Evolutionary conservation across 257 asterid species (phyloP).

Genomic region (Galeopsis tetrahit): DNA sequence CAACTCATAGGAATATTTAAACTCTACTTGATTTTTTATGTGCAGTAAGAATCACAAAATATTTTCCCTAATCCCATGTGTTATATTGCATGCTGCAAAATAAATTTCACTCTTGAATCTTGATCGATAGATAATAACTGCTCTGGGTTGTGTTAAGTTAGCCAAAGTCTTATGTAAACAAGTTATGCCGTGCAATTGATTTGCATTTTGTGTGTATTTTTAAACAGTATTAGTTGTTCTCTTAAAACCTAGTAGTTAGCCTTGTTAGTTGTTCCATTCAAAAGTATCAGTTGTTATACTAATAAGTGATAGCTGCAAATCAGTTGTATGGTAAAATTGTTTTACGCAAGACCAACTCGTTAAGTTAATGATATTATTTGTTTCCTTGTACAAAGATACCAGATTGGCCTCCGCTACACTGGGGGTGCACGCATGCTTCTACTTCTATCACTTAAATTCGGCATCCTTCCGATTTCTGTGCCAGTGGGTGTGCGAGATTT

Average conservation of each 20-base stretch:
- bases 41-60: constrained; percentile 17
- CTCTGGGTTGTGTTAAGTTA: constrained; percentile 8
- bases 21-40: constrained; percentile 16
- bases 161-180: neutral
- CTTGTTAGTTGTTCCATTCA: neutral
- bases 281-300: too few relatives aligned
- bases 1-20: constrained; percentile 8
- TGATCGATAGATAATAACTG: neutral
- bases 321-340: neutral
- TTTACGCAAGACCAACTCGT: neutral
- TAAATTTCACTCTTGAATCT: constrained; percentile 8
- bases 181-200: neutral
- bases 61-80: constrained; percentile 8
- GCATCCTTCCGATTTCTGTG: constrained; percentile 77
- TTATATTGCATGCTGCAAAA: constrained; percentile 19
- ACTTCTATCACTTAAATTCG: constrained; percentile 75
- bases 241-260: neutral
- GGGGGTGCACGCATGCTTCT: constrained; percentile 97
- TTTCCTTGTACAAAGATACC: constrained; percentile 63
- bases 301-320: neutral
- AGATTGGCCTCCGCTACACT: constrained; percentile 67
- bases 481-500: constrained; percentile 93
- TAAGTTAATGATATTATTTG: constrained; percentile 23
- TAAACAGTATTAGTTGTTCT: neutral
- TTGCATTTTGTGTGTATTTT: neutral